Evolutionary conservation across 495 filamentous ascomycete genomes (phyloP), one percentile per base, ranked within the genome.

Genomic region (Aspergillus olivimuriae): DNA sequence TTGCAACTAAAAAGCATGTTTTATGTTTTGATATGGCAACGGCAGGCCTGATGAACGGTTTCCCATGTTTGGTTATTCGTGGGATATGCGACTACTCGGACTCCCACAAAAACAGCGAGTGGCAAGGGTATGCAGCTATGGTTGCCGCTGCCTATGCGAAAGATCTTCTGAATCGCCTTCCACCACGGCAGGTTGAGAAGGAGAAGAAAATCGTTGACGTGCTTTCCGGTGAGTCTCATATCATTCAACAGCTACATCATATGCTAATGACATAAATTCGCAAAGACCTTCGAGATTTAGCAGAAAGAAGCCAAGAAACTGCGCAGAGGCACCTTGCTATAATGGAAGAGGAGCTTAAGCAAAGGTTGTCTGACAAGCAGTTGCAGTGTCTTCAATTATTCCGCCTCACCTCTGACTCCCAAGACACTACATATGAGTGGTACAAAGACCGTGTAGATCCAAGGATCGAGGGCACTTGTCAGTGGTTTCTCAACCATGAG

Each of bases 401-500:
- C 22, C 58, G 62, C 19, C 56, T 58, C 6, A 53, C 53, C 4
- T 37, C 28, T 0, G 34, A 6, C 16, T 35, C 15, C 8, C 44
- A 50, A 24, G 65, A 57, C 26, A 28, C 37, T 4, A 39, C 41
- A 14, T 53, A 53, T 33, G 51, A 53, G 21, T 44, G 46, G 43
- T 50, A 51, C 31, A 58, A 55, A 23, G 42, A 48, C 23, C 49
- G 40, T 2, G 47, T 49, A 2, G 42, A 40, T 20, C 19, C 35
- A 1, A 35, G 57, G 32, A 50, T 60, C 1, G 39, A 48, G n/a
- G 65, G 61, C 4, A 70, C 69, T 15, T 66, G 62, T 21, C 34
- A 56, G 38, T 70, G 66, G 65, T 56, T 67, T 14, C 39, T 66
- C 2, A 24, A 47, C 0, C 53, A 66, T 24, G 18, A 50, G 0